Evolutionary conservation across 1,139 yeast species (phyloP).

Genomic region (Magnusiomyces sp.): DNA sequence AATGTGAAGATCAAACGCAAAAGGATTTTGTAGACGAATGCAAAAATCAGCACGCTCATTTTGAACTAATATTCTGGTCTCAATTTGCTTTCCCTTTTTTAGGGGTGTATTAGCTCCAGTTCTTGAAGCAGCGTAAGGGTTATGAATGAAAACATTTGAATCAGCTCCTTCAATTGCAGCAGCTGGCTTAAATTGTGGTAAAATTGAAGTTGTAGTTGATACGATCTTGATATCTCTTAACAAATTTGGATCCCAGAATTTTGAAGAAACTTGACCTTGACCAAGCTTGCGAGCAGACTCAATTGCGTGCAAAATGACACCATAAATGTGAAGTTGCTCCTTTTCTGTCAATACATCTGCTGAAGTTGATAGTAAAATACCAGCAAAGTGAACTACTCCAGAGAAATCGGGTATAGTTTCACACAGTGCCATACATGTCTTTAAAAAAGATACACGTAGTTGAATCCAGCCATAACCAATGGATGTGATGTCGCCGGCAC

Average conservation of each 20-base stretch:
- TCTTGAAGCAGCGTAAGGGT: conserved; percentile 32
- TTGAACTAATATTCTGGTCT: conserved; percentile 19
- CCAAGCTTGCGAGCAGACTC: conserved; percentile 27
- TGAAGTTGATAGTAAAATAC: conserved; percentile 47
- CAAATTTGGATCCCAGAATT: conserved; percentile 66
- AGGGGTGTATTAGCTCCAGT: conserved; percentile 3
- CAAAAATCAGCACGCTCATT: conserved; percentile 31
- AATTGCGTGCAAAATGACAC: conserved; percentile 25
- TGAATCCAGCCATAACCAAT: conserved; percentile 44
- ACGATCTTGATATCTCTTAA: conserved; percentile 40
- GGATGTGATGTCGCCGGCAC: conserved; percentile 26
- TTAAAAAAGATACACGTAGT: conserved; percentile 50
- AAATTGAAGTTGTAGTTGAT: conserved; percentile 12
- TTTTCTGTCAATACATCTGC: conserved; percentile 41
- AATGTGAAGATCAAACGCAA: conserved; percentile 62
- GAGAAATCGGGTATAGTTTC: conserved; percentile 43
- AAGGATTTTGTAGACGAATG: conserved; percentile 69
- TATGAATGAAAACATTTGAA: conserved; percentile 31
- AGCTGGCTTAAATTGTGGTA: conserved; percentile 9
- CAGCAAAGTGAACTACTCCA: conserved; percentile 42
- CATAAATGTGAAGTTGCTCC: conserved; percentile 39
- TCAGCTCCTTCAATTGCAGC: background rate
- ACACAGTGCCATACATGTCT: conserved; percentile 47
- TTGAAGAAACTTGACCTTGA: conserved; percentile 26
- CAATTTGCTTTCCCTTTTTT: background rate